A percentile compares a stretch with the other conserved stretches of the same genome.
phyloP scores from a whole-genome alignment of 2,329 filamentous ascomycete genomes.

The Penicillium sp. region DNA sequence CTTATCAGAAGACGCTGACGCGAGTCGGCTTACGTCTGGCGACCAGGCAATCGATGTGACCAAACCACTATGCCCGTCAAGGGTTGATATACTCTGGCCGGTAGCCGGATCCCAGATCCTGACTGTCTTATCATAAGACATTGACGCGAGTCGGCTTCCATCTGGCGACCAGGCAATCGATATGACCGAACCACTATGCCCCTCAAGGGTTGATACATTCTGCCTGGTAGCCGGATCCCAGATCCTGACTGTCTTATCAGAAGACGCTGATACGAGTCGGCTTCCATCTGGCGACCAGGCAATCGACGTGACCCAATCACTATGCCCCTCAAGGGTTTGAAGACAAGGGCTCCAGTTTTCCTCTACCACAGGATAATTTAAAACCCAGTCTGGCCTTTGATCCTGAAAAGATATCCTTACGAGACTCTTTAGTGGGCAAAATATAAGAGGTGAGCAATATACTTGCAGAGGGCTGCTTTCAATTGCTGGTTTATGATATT shows the following conservation, averaged over 20 bases:
- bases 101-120: no score
- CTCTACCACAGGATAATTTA: neutral
- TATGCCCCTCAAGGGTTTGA: slow-evolving; percentile 13
- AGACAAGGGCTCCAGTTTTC: neutral
- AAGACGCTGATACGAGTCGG: neutral
- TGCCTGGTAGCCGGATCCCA: no score
- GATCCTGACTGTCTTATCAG: no score
- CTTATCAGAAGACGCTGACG: neutral
- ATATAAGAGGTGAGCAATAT: slow-evolving; percentile 32
- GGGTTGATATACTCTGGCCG: no score
- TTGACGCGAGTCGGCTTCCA: neutral
- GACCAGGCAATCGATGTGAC: neutral
- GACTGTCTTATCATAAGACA: no score
- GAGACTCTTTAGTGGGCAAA: slow-evolving; percentile 25
- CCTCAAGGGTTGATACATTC: no score
- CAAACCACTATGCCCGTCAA: no score
- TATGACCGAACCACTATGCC: no score
- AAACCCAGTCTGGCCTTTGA: slow-evolving; percentile 7
- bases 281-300: neutral
- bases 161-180: neutral
- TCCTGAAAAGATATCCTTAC: neutral
- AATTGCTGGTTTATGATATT: slow-evolving; percentile 3
- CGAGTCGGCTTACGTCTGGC: neutral
- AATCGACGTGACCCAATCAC: slow-evolving; percentile 7
- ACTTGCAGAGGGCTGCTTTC: slow-evolving; percentile 34